phyloP scores from a whole-genome alignment of 1,284 basidiomycete species.

The Earliella scabrosa region DNA sequence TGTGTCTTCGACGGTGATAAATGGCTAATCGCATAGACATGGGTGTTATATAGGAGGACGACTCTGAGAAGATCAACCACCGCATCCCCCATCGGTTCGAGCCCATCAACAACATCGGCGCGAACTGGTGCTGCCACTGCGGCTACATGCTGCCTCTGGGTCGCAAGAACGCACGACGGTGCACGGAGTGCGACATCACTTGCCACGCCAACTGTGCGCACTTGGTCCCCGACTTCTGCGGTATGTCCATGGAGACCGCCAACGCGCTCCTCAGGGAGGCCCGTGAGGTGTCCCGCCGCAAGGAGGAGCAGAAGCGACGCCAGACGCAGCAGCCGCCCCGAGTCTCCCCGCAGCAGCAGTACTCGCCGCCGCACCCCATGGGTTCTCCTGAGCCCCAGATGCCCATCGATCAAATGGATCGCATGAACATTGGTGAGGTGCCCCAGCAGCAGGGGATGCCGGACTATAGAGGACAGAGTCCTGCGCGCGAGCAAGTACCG shows the following conservation, averaged over 20 bases:
- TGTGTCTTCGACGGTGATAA: neutral
- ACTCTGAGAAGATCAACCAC: constrained; percentile 99
- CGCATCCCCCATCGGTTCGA: constrained; percentile 99
- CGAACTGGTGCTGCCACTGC: constrained; percentile 99
- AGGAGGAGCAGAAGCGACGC: constrained; percentile 50
- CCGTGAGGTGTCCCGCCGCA: constrained; percentile 63
- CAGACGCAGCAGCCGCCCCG: constrained; percentile 25
- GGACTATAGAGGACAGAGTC: constrained; percentile 32
- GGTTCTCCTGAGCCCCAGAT: constrained; percentile 22
- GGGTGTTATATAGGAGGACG: constrained; percentile 70
- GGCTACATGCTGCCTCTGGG: constrained; percentile 98
- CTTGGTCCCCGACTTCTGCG: constrained; percentile 98
- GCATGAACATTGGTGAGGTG: constrained; percentile 49
- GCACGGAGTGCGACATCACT: constrained; percentile 95
- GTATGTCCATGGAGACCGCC: constrained; percentile 99
- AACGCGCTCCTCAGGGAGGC: constrained; percentile 92
- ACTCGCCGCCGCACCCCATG: constrained; percentile 23
- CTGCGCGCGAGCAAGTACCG: constrained; percentile 17
- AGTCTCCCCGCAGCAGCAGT: constrained; percentile 27
- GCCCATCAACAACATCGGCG: constrained; percentile 95
- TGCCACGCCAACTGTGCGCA: constrained; percentile 99
- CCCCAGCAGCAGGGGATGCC: constrained; percentile 27
- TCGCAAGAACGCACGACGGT: constrained; percentile 95
- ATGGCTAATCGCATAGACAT: constrained; percentile 8
- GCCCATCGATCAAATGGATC: constrained; percentile 49